Percentiles rank a stretch among this genome's conserved stretches.
phyloP scores from a whole-genome alignment of 2,329 filamentous ascomycete species.

The Lojkania enalia region DNA sequence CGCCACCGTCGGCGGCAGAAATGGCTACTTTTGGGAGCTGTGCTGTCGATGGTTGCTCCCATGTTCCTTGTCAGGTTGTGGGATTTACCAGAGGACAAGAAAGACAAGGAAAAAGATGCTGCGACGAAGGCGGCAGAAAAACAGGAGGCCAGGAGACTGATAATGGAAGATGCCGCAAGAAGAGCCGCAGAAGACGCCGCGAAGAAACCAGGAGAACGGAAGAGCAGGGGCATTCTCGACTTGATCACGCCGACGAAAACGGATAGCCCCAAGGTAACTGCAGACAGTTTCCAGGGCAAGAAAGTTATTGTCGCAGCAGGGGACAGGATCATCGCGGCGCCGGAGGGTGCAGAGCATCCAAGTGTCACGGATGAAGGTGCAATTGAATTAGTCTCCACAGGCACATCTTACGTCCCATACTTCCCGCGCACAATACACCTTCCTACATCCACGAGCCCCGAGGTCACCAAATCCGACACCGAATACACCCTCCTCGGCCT shows the following conservation, averaged over 20 bases:
- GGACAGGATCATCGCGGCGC: conserved; percentile 59
- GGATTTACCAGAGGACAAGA: conserved; percentile 32
- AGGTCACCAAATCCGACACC: conserved; percentile 33
- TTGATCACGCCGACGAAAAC: conserved; percentile 32
- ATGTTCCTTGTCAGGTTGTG: conserved; percentile 39
- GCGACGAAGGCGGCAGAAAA: conserved; percentile 3
- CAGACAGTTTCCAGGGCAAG: conserved; percentile 55
- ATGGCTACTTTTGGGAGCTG: conserved; percentile 40
- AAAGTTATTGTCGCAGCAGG: conserved; percentile 64
- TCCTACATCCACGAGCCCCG: conserved; percentile 46
- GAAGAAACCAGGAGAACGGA: not conserved
- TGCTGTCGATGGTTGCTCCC: conserved; percentile 42
- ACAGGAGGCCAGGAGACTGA: not conserved
- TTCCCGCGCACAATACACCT: conserved; percentile 76
- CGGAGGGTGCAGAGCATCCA: conserved; percentile 34
- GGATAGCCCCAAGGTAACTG: conserved; percentile 34
- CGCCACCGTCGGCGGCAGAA: conserved; percentile 32
- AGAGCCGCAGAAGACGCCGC: not conserved
- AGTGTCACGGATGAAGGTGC: conserved; percentile 54
- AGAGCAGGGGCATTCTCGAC: conserved; percentile 29
- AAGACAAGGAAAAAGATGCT: conserved; percentile 22
- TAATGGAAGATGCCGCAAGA: not conserved
- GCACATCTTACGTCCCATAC: conserved; percentile 75
- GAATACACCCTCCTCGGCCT: conserved; percentile 88
- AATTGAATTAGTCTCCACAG: conserved; percentile 76